These are phyloP conservation scores for Aechmea fasciata DNA, from an alignment of 176 grass and related monocot genomes.

Conservation along the genomic window DNA sequence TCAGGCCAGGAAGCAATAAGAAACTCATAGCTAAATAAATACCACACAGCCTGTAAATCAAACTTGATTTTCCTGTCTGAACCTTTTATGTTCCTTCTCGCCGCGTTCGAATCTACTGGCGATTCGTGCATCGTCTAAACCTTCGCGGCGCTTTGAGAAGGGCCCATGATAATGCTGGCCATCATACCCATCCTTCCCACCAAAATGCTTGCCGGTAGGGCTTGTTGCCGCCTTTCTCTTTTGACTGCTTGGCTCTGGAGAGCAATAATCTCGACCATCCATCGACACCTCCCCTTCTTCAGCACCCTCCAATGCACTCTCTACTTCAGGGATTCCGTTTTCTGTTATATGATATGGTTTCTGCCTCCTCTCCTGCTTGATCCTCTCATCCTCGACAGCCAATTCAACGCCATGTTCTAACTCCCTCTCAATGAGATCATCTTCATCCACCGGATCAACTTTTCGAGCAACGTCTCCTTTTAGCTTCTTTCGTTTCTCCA, in stretches of 20 bases:
- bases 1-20: neutral
- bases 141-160: constrained; percentile 6
- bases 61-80: constrained; percentile 13
- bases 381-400: constrained; percentile 52
- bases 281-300: constrained; percentile 62
- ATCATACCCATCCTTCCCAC: constrained; percentile 19
- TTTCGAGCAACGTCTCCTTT: constrained; percentile 44
- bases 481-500: constrained; percentile 50
- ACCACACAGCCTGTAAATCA: neutral
- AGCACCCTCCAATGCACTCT: constrained; percentile 13
- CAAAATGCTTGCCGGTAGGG: constrained; percentile 5
- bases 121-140: neutral
- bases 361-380: constrained; percentile 32
- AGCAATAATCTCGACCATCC: constrained; percentile 35
- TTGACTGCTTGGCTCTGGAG: constrained; percentile 12
- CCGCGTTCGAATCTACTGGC: constrained; percentile 3
- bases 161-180: neutral
- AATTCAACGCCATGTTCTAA: constrained; percentile 75
- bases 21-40: neutral
- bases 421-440: constrained; percentile 72
- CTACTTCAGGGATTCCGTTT: constrained; percentile 1
- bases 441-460: constrained; percentile 48
- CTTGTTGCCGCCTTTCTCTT: constrained; percentile 35
- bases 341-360: neutral
- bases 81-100: constrained; percentile 44